These are phyloP conservation scores for Gymnopus androsaceus DNA, from an alignment of 1,284 basidiomycete species.

Conservation along the genomic window DNA sequence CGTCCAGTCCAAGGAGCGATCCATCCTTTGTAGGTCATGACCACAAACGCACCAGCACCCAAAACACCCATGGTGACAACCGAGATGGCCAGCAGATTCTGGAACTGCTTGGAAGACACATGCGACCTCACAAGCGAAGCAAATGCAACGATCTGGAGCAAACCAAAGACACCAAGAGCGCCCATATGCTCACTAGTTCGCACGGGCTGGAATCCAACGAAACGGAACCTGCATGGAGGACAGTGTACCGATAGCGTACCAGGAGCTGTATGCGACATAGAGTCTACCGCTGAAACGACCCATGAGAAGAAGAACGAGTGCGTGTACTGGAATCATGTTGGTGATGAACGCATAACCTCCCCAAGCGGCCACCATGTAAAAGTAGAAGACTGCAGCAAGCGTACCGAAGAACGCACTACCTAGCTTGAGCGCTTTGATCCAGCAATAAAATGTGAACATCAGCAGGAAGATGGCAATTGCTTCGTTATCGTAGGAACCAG, in stretches of 20 bases:
- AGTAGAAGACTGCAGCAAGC: slow-evolving; percentile 93
- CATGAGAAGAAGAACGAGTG: slow-evolving; percentile 92
- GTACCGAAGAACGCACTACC: slow-evolving; percentile 94
- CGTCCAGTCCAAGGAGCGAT: slow-evolving; percentile 99
- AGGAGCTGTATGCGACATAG: slow-evolving; percentile 95
- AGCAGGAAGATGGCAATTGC: slow-evolving; percentile 99
- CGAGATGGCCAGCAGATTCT: slow-evolving; percentile 71
- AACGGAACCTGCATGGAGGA: slow-evolving; percentile 99
- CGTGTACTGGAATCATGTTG: slow-evolving; percentile 99
- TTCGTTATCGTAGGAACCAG: slow-evolving; percentile 99
- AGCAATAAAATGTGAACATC: slow-evolving; percentile 98
- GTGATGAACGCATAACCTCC: slow-evolving; percentile 99
- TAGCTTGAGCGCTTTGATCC: slow-evolving; percentile 96
- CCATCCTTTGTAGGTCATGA: slow-evolving; percentile 90
- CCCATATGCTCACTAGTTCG: slow-evolving; percentile 99
- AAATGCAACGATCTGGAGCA: slow-evolving; percentile 96
- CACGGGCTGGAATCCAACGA: slow-evolving; percentile 98
- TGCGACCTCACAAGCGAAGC: slow-evolving; percentile 88
- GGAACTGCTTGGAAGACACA: slow-evolving; percentile 93
- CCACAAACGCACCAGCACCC: slow-evolving; percentile 71
- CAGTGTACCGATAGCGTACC: slow-evolving; percentile 97
- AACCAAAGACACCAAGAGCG: slow-evolving; percentile 94
- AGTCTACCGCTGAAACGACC: slow-evolving; percentile 92
- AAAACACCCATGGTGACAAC: slow-evolving; percentile 76
- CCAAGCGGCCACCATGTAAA: slow-evolving; percentile 99